Base-by-base conservation (phyloP, 2,329 filamentous ascomycete genomes). In the Pseudogymnoascus sp. region DNA sequence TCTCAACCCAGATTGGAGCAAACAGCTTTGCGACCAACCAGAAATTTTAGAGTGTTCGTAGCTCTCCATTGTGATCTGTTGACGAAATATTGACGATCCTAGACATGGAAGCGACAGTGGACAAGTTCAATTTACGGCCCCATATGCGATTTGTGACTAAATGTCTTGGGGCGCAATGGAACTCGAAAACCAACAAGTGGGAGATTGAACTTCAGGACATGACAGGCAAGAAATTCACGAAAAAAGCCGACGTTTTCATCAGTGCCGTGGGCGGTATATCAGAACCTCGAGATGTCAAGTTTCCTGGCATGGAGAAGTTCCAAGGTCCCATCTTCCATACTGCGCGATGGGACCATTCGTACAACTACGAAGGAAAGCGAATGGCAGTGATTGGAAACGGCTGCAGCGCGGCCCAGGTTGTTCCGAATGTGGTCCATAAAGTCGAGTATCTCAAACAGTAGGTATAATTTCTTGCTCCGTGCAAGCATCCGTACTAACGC, bases 1-100 rank as follows among this genome's bases (percentile, higher is more conserved):
- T 17, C 68, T 73, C 10, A 78, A 78, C 28, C 75, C 76, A 0
- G 65, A 77, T 53, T 78, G 76, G 76, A 72, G 72, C 10, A 71
- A 73, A 61, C 69, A 73, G 61, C 71, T 74, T 23, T 72, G 71
- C 36, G 44, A 42, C 23, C 33, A 63, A 4, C 26, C 44, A 21
- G 35, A 65, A 26, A 33, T 63, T 11, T 47, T 47, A n/a, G 31
- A 65, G 38, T 62, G 60, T 62, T 31, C 33, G 60, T 62, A 21
- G 21, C 23, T 21, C 23, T 21, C 26, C 23, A 62, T 23, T 8
- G 15, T 28, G 28, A n/a, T 19, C 21, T 47, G n/a, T 10, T 11
- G 31, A 28, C 7, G 19, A 33, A 33, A 44, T 44, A 40, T 13
- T 62, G 8, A 23, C 26, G 17, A 62, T 62, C n/a, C 23, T 26